Base-by-base conservation (phyloP, 768 basidiomycete species). In the Imleria badia region DNA sequence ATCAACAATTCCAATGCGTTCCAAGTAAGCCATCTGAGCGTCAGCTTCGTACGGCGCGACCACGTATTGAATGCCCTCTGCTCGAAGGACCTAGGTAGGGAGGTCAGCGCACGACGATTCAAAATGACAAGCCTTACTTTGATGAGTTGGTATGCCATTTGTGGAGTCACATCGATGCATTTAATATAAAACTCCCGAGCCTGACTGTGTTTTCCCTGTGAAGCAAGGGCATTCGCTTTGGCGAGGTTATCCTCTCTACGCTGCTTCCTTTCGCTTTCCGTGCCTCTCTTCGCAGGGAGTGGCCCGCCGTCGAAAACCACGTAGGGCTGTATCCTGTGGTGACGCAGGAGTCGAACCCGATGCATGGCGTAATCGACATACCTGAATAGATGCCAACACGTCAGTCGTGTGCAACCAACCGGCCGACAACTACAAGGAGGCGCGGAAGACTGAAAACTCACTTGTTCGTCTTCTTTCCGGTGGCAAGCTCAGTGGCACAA, bases 1-100 rank as follows among this genome's bases (percentile, higher is more conserved):
- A 67, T 95, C 88, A 38, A 94, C 91, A 33, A 90, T 64, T 17
- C 92, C 92, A 40, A 76, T 70, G 45, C 82, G 83, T 66, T 98
- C 97, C 41, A 99, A 81, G 72, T 89, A 98, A 42, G 92, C 89
- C 52, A 99, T 81, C 70, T 99, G 97, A 1, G 97, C 94, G 65
- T 99, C 97, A 1, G 97, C 97, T 77, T 99, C 97, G 70, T 98
- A 99, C 0, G 97, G 97, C 5, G 97, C 96, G 17, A 98, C 97
- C 36, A 98, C 76, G 66, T 96, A 97, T 19, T 80, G 68, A 9
- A 98, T 81, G 17, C 75, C 73, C 66, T 97, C 95, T 12, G 88
- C 90, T 45, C 81, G 81, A 31, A 99, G 77, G 12, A 91, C 95
- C 95, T 98, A 60, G 11, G 52, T 13, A 35, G 39, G 45, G 33